Percentiles rank a stretch among this genome's conserved stretches.
These are phyloP conservation scores for Hansenula anomala DNA, from an alignment of 1,139 yeast species.

Conservation along the genomic window DNA sequence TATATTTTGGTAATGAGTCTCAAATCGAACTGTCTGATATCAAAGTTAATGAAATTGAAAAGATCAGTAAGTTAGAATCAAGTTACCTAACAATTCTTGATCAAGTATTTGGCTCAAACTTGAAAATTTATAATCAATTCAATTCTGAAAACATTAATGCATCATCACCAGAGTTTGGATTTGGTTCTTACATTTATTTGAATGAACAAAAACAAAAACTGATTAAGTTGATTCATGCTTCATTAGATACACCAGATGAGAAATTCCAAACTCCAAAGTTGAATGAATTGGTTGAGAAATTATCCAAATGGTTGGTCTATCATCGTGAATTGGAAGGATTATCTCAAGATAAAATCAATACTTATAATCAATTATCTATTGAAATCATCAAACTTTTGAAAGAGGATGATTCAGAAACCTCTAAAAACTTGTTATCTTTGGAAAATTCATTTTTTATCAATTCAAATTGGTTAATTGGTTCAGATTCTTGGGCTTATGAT, in stretches of 20 bases:
- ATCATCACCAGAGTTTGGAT: conserved; percentile 80
- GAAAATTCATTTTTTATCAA: conserved; percentile 41
- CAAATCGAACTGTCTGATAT: conserved; percentile 11
- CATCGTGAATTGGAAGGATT: conserved; percentile 33
- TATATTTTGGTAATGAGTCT: conserved; percentile 50
- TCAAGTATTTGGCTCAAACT: conserved; percentile 55
- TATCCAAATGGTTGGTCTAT: conserved; percentile 66
- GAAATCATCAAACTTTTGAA: conserved; percentile 41
- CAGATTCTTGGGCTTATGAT: conserved; percentile 95
- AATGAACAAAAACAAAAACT: conserved; percentile 49
- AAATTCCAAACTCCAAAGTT: conserved; percentile 42
- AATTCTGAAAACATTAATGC: conserved; percentile 38
- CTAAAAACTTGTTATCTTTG: conserved; percentile 41
- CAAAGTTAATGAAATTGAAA: conserved; percentile 34
- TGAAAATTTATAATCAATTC: conserved; percentile 57
- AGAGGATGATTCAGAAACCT: conserved; percentile 29
- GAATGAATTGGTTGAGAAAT: conserved; percentile 46
- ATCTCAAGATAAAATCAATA: conserved; percentile 38
- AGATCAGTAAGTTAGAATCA: conserved; percentile 51
- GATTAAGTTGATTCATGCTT: conserved; percentile 40
- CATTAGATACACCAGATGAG: conserved; percentile 39
- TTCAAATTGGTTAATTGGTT: conserved; percentile 83
- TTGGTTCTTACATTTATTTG: conserved; percentile 64
- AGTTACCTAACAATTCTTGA: conserved; percentile 73
- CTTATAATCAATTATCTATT: conserved; percentile 60